Base-by-base conservation (phyloP, 257 asterid genomes). In the Nicotiana tabacum region DNA sequence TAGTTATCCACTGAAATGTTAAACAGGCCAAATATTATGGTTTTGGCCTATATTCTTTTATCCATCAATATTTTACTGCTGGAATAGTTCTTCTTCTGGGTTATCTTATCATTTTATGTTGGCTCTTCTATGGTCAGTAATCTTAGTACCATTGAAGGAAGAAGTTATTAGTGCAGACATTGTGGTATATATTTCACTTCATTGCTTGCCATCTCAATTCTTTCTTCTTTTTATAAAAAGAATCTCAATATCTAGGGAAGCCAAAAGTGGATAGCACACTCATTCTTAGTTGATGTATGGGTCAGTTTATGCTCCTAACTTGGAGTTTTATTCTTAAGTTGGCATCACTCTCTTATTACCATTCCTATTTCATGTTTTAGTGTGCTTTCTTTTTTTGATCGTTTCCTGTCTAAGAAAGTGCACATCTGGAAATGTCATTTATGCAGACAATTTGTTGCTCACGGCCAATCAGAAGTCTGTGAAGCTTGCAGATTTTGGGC, bases 401-500 rank as follows among this genome's bases (percentile, higher is more conserved):
- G 39, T 60, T 55, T 74, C 82, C 74, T 74, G 57, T 69, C 90
- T 86, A 83, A 85, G 80, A 83, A 78, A 65, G 83, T 48, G 83
- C 83, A 81, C 53, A 60, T 64, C 24, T 84, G 66, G 87, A 83
- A 82, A 82, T 66, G 81, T 89, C 58, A 55, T 87, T 85, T 68
- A 24, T 86, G 91, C 98, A 95, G 99, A 95, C 89, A 95, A 95
- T 83, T 92, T 95, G 96, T 90, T 95, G 90, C 99, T 95, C 78
- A 92, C 98, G 4, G 98, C 87, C 86, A 88, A 92, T 87, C 97
- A 92, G 85, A 91, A 92, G 91, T 93, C 96, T 76, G 92, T 94
- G 90, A 95, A 95, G 93, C 98, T 95, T 86, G 98, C 99, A 69
- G 99, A 95, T 89, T 95, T 95, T 88, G 99, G 98, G 85, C 97